Percentiles rank a stretch among this genome's conserved stretches.
Evolutionary conservation across 129 eudicot genomes (phyloP).

Genomic region (Flaveria robusta): DNA sequence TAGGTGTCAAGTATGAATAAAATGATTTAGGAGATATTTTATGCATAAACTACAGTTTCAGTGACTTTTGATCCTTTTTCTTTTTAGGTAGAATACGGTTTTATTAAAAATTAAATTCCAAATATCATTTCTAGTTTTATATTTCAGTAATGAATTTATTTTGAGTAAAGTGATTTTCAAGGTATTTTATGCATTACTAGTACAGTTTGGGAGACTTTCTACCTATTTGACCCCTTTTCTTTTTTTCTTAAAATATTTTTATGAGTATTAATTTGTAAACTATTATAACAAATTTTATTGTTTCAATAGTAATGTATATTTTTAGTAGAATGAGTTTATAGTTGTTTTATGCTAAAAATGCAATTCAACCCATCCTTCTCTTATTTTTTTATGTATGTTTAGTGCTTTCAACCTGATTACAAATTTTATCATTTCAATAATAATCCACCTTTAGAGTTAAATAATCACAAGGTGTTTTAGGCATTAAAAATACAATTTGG

Average conservation of each 20-base stretch:
- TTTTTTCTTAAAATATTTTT: too few species aligned
- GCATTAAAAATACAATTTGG: not conserved
- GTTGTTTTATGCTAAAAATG: not conserved
- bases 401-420: not conserved
- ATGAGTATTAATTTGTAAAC: not conserved
- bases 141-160: not conserved
- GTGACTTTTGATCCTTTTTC: not conserved
- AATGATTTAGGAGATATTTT: not conserved
- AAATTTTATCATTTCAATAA: not conserved
- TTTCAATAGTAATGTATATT: not conserved
- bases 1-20: not conserved
- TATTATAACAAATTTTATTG: not conserved
- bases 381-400: not conserved
- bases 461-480: not conserved
- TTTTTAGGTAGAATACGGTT: not conserved
- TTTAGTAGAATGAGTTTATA: too few species aligned
- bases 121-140: not conserved
- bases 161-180: not conserved
- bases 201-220: not conserved
- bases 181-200: not conserved
- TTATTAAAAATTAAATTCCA: not conserved
- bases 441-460: not conserved
- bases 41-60: not conserved
- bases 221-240: too few species aligned
- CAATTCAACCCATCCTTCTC: not conserved